A percentile compares a stretch with the other conserved stretches of the same genome.
phyloP scores from a whole-genome alignment of 352 stramenopile genomes.

The Phytopythium helicoides region DNA sequence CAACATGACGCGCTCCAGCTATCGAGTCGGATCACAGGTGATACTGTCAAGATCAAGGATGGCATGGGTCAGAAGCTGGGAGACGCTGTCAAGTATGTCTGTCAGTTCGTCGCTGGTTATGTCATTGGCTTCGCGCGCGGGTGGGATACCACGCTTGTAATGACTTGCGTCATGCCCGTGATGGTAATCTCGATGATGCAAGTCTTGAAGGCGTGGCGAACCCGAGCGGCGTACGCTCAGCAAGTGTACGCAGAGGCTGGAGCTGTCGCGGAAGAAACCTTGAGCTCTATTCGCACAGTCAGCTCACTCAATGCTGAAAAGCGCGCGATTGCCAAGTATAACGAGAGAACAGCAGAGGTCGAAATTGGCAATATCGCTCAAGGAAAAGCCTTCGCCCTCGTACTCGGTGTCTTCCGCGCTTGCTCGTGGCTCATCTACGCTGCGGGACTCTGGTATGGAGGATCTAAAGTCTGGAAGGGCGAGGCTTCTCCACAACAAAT shows the following conservation, averaged over 20 bases:
- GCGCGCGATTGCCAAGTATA: conserved; percentile 39
- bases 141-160: conserved; percentile 47
- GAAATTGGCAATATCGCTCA: conserved; percentile 31
- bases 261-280: conserved; percentile 65
- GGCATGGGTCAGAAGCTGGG: conserved; percentile 55
- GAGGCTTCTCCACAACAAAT: conserved; percentile 25
- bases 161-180: conserved; percentile 42
- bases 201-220: conserved; percentile 24
- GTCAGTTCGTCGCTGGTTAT: conserved; percentile 39
- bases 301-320: conserved; percentile 40
- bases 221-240: conserved; percentile 21
- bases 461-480: conserved; percentile 30
- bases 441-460: conserved; percentile 50
- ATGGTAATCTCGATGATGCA: conserved; percentile 34
- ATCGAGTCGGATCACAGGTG: conserved; percentile 27
- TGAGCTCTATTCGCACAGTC: conserved; percentile 62
- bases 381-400: conserved; percentile 11
- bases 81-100: conserved; percentile 29
- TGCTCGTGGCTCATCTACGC: conserved; percentile 50
- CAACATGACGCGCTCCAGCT: conserved; percentile 36
- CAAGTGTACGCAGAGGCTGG: conserved; percentile 50
- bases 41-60: conserved; percentile 62
- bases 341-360: conserved; percentile 14
- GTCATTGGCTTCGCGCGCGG: conserved; percentile 41
- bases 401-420: conserved; percentile 29